A percentile compares a stretch with the other conserved stretches of the same genome.
Conservation (phyloP, 2,329 filamentous ascomycete genomes). For the Chaetomium olivaceum region DNA sequence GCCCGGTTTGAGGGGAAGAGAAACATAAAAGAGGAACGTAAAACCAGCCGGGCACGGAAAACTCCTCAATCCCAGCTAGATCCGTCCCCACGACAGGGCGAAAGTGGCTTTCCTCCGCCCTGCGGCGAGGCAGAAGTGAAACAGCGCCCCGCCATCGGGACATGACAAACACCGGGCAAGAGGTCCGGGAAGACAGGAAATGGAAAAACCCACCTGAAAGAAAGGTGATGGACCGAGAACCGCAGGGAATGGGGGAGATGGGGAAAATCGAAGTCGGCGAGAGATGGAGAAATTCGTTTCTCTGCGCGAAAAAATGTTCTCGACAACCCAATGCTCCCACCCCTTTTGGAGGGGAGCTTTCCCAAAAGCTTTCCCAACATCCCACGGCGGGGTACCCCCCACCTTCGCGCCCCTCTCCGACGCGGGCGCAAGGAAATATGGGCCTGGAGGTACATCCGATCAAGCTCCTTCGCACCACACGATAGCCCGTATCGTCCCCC, state of each 20-base stretch:
- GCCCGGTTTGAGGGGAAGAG: not conserved
- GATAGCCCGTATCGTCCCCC: not conserved
- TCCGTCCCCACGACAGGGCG: not conserved
- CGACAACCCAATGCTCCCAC: slow-evolving; percentile 25
- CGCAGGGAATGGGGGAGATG: slow-evolving; percentile 2
- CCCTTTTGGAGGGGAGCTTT: slow-evolving; percentile 23
- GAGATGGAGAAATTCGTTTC: slow-evolving; percentile 2
- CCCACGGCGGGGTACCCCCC: slow-evolving; percentile 27
- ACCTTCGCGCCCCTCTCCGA: slow-evolving; percentile 20
- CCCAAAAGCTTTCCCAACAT: slow-evolving; percentile 30
- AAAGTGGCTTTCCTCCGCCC: slow-evolving; percentile 3
- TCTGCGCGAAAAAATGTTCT: slow-evolving; percentile 30
- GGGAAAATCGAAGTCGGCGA: slow-evolving; percentile 1
- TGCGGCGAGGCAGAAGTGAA: slow-evolving; percentile 17
- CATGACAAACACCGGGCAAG: not conserved
- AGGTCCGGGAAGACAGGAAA: not conserved
- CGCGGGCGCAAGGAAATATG: slow-evolving; percentile 11
- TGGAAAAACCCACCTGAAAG: slow-evolving; percentile 21
- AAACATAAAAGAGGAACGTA: not conserved
- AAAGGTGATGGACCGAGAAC: not conserved
- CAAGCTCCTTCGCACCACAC: not conserved
- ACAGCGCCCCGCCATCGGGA: slow-evolving; percentile 6
- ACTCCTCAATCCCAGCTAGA: not conserved
- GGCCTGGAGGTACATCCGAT: slow-evolving; percentile 5
- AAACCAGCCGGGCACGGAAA: not conserved